These are phyloP conservation scores for Cryoendolithus antarcticus DNA, from an alignment of 2,329 filamentous ascomycete genomes.

Conservation along the genomic window DNA sequence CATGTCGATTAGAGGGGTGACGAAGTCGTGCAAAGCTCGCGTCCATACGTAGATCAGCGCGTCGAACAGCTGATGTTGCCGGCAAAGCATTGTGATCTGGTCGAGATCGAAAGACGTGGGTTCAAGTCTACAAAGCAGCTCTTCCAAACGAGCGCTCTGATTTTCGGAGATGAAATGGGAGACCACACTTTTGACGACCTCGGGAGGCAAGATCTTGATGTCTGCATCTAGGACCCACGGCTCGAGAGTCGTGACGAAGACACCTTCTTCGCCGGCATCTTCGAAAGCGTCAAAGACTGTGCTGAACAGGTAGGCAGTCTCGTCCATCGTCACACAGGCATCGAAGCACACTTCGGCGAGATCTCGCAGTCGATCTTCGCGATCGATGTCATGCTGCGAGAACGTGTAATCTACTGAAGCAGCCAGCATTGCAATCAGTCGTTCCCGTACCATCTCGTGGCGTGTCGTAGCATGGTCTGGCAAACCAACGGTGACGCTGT, in stretches of 20 bases:
- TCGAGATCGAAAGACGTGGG: conserved; percentile 87
- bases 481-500: conserved; percentile 85
- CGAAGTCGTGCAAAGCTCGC: conserved; percentile 73
- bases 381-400: conserved; percentile 41
- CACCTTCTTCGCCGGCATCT: conserved; percentile 55
- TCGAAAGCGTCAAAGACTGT: conserved; percentile 86
- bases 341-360: conserved; percentile 73
- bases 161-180: conserved; percentile 66
- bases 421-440: conserved; percentile 82
- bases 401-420: conserved; percentile 88
- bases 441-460: conserved; percentile 74
- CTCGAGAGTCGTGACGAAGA: conserved; percentile 83
- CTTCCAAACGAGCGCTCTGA: conserved; percentile 68
- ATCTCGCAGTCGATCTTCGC: conserved; percentile 54
- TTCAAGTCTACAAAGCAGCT: conserved; percentile 87
- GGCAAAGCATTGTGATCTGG: conserved; percentile 80
- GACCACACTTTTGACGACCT: conserved; percentile 75
- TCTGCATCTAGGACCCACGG: conserved; percentile 71
- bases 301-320: conserved; percentile 78
- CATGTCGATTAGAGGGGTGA: conserved; percentile 79
- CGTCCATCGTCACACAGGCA: conserved; percentile 65
- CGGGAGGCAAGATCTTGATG: conserved; percentile 64
- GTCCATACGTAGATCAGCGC: conserved; percentile 97
- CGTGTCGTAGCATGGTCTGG: conserved; percentile 68
- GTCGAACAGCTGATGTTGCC: conserved; percentile 84